Evolutionary conservation across 495 filamentous ascomycete species (phyloP).

Genomic region (Aspergillus egyptiacus): DNA sequence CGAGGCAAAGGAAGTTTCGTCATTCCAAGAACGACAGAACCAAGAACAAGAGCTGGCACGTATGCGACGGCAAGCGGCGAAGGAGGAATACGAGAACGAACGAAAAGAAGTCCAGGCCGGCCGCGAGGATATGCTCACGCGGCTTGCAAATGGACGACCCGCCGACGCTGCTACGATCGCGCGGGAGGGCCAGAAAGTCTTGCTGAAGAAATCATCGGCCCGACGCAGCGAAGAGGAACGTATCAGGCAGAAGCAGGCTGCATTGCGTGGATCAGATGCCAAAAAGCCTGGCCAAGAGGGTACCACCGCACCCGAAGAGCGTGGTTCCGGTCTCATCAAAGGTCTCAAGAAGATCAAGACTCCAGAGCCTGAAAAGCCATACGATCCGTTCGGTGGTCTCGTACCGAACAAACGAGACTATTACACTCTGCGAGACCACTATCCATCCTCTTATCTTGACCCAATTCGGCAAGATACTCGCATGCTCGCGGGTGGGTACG

Average conservation of each 20-base stretch:
- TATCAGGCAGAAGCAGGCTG: constrained; percentile 42
- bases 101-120: constrained; percentile 53
- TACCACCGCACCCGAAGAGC: constrained; percentile 19
- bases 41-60: constrained; percentile 65
- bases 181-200: constrained; percentile 53
- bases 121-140: constrained; percentile 51
- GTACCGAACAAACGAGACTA: constrained; percentile 58
- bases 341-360: constrained; percentile 64
- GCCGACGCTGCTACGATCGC: constrained; percentile 47
- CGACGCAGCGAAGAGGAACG: constrained; percentile 45
- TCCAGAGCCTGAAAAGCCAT: constrained; percentile 63
- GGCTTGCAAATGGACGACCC: constrained; percentile 44
- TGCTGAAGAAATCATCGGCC: constrained; percentile 62
- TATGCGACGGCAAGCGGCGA: constrained; percentile 48
- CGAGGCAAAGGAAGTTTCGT: constrained; percentile 47
- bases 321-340: constrained; percentile 52
- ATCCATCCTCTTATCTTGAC: constrained; percentile 60
- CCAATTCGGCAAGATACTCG: constrained; percentile 50
- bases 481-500: constrained; percentile 76
- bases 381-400: constrained; percentile 82
- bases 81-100: constrained; percentile 59
- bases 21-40: constrained; percentile 53
- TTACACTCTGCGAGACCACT: constrained; percentile 60
- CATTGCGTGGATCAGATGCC: constrained; percentile 32
- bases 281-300: constrained; percentile 24